These are phyloP conservation scores for Hypoxylon intermedium DNA, from an alignment of 495 filamentous ascomycete species.

Conservation along the genomic window DNA sequence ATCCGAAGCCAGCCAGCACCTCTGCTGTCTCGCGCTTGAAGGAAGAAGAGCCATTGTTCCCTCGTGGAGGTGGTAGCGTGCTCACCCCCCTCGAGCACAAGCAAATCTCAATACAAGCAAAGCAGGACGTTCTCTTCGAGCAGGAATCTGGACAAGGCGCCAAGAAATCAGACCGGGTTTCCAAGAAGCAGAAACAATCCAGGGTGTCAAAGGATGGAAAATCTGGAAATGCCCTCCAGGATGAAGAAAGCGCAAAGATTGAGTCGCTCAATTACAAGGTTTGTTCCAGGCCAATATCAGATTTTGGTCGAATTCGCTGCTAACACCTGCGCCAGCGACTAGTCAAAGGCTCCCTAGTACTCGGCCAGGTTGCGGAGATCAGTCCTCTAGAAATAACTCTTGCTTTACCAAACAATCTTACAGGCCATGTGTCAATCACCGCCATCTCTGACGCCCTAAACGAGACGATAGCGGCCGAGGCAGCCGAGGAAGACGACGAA, in stretches of 20 bases:
- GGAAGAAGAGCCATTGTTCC: conserved; percentile 87
- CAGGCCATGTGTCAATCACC: conserved; percentile 89
- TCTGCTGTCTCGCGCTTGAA: conserved; percentile 50
- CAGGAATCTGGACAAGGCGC: conserved; percentile 62
- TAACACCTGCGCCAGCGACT: conserved; percentile 68
- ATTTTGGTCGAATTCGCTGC: conserved; percentile 22
- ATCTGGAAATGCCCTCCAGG: conserved; percentile 43
- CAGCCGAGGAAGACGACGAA: conserved; percentile 62
- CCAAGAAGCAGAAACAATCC: conserved; percentile 56
- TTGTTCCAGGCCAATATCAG: conserved; percentile 14
- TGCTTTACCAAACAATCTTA: conserved; percentile 89
- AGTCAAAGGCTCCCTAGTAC: conserved; percentile 79
- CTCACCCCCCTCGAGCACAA: conserved; percentile 94
- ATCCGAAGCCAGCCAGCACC: conserved; percentile 38
- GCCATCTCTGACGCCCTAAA: conserved; percentile 72
- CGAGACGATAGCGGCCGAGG: conserved; percentile 67
- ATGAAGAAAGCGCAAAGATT: conserved; percentile 70
- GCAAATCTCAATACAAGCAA: conserved; percentile 93
- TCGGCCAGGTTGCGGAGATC: conserved; percentile 86
- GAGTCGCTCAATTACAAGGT: conserved; percentile 93
- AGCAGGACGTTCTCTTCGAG: conserved; percentile 91
- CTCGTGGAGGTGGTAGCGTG: conserved; percentile 88
- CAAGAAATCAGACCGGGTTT: conserved; percentile 53
- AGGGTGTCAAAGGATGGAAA: conserved; percentile 63
- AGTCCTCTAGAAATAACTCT: conserved; percentile 77